Conservation (phyloP, 108 stramenopile species). For the Skeletonema costatum region DNA sequence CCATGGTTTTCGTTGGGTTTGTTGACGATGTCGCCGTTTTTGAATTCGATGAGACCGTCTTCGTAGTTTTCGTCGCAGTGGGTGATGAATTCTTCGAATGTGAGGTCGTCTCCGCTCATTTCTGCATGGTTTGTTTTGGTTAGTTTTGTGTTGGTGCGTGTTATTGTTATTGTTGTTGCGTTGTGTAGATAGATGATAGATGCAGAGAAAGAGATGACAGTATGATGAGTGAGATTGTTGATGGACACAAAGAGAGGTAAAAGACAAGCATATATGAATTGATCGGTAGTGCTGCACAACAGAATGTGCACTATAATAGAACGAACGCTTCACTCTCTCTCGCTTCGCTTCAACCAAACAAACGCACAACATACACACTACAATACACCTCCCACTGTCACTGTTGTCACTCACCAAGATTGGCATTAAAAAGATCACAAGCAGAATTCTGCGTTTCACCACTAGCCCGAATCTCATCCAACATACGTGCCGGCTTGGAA, state of each 20-base stretch:
- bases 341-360: neutral
- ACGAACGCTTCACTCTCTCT: too few species aligned
- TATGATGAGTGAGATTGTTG: too few species aligned
- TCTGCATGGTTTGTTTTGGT: conserved; percentile 27
- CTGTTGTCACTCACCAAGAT: conserved; percentile 51
- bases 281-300: too few species aligned
- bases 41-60: conserved; percentile 75
- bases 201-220: too few species aligned
- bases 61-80: conserved; percentile 84
- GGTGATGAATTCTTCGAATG: conserved; percentile 82
- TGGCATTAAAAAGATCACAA: conserved; percentile 83
- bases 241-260: too few species aligned
- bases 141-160: too few species aligned
- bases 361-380: neutral
- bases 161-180: too few species aligned
- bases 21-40: conserved; percentile 84
- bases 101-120: conserved; percentile 75
- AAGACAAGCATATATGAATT: too few species aligned
- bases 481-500: conserved; percentile 78
- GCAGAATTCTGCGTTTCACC: conserved; percentile 83
- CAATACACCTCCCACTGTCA: too few species aligned
- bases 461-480: conserved; percentile 79
- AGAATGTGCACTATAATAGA: too few species aligned
- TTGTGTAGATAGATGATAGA: too few species aligned
- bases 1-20: conserved; percentile 86